These are phyloP conservation scores for Diaporthe sp. DNA, from an alignment of 2,329 filamentous ascomycete species.

Conservation along the genomic window DNA sequence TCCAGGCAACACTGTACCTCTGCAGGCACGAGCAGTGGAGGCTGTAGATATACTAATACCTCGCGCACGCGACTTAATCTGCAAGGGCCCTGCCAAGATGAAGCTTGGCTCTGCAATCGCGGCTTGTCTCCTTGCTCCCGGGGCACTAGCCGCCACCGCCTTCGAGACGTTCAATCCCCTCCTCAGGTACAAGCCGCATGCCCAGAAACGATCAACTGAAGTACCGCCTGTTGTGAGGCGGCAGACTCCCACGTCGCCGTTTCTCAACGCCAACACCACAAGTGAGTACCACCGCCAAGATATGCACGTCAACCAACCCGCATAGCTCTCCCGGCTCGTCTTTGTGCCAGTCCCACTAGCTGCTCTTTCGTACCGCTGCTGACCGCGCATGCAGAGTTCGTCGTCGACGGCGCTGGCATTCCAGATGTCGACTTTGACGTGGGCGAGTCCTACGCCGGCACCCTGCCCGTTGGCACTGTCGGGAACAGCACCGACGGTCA, in stretches of 20 bases:
- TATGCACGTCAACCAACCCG: neutral
- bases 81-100: constrained; percentile 25
- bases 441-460: constrained; percentile 70
- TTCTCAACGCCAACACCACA: constrained; percentile 46
- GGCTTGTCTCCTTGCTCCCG: constrained; percentile 11
- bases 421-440: constrained; percentile 77
- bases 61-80: neutral
- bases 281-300: constrained; percentile 38
- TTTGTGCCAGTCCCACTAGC: neutral
- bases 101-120: constrained; percentile 9
- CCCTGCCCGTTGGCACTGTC: constrained; percentile 67
- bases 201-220: neutral
- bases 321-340: neutral
- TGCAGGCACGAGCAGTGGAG: neutral
- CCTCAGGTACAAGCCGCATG: constrained; percentile 10
- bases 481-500: constrained; percentile 58
- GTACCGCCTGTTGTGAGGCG: constrained; percentile 19
- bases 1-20: neutral
- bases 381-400: constrained; percentile 60
- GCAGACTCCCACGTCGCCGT: constrained; percentile 36
- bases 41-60: neutral
- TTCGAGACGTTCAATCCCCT: constrained; percentile 35
- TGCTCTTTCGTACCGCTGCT: neutral
- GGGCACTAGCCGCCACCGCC: constrained; percentile 18
- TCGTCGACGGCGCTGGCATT: constrained; percentile 70